Evolutionary conservation across 2,329 filamentous ascomycete genomes (phyloP).

Genomic region (Nigrospora sphaerica): DNA sequence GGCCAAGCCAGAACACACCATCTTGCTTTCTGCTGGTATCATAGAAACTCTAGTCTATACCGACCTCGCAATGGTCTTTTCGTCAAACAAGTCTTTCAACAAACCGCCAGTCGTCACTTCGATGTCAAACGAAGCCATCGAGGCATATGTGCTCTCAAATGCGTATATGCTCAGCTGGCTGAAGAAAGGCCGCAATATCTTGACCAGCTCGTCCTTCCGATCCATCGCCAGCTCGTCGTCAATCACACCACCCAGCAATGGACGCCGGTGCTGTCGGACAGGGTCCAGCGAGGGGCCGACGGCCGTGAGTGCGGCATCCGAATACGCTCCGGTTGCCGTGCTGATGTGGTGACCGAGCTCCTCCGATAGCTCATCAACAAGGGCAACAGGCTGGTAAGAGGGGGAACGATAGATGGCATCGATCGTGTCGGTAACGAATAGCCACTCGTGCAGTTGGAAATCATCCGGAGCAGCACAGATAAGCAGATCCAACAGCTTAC

Average conservation of each 20-base stretch:
- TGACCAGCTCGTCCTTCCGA: constrained; percentile 62
- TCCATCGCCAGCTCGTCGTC: constrained; percentile 51
- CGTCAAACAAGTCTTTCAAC: constrained; percentile 72
- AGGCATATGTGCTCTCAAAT: constrained; percentile 84
- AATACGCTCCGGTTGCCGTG: not conserved
- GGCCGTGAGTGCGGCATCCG: constrained; percentile 23
- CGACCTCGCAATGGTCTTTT: constrained; percentile 59
- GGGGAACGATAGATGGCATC: constrained; percentile 84
- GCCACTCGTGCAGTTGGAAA: constrained; percentile 97
- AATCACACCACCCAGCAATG: constrained; percentile 48
- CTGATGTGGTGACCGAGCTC: constrained; percentile 41
- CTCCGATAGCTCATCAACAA: constrained; percentile 81
- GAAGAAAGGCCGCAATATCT: constrained; percentile 81
- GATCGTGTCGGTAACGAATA: constrained; percentile 94
- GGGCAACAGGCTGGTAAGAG: constrained; percentile 60
- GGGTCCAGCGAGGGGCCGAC: not conserved
- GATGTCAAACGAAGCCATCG: constrained; percentile 62
- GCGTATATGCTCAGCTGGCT: constrained; percentile 85
- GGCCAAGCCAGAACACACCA: not conserved
- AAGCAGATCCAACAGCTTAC: constrained; percentile 87
- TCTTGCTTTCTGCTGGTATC: not conserved
- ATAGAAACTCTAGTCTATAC: constrained; percentile 27
- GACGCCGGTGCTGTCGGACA: constrained; percentile 24
- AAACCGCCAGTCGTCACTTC: constrained; percentile 57
- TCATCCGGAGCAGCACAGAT: constrained; percentile 84